These are phyloP conservation scores for Thraustotheca clavata DNA, from an alignment of 352 stramenopile genomes.

Conservation along the genomic window DNA sequence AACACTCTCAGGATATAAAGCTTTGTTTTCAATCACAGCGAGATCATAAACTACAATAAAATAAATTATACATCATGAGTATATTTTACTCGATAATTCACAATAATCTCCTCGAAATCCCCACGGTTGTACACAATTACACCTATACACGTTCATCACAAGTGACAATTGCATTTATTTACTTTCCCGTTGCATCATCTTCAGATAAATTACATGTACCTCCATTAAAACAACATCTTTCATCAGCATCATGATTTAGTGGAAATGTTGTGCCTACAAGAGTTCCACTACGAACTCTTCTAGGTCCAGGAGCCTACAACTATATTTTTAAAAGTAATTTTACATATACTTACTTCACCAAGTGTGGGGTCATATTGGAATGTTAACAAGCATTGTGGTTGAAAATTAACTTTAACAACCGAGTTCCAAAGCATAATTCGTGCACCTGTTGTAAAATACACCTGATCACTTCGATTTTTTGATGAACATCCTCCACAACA, in stretches of 20 bases:
- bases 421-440: conserved; percentile 61
- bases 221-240: conserved; percentile 54
- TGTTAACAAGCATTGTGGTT: conserved; percentile 33
- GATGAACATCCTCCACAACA: conserved; percentile 68
- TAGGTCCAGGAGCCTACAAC: conserved; percentile 33
- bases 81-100: conserved; percentile 43
- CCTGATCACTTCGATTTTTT: conserved; percentile 36
- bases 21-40: conserved; percentile 36
- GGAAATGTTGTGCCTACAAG: conserved; percentile 55
- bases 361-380: conserved; percentile 55
- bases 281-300: conserved; percentile 47
- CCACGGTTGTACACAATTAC: conserved; percentile 54
- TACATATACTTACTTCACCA: conserved; percentile 27
- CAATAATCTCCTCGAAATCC: conserved; percentile 60
- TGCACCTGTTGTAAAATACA: conserved; percentile 38
- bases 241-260: conserved; percentile 64
- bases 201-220: conserved; percentile 35
- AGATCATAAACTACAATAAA: conserved; percentile 44
- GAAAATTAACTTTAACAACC: conserved; percentile 46
- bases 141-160: conserved; percentile 18
- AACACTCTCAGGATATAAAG: conserved; percentile 29
- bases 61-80: background rate
- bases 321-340: background rate
- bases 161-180: background rate
- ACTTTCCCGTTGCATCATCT: conserved; percentile 49